phyloP scores from a whole-genome alignment of 805 yeast species.

The Candida insectalens region DNA sequence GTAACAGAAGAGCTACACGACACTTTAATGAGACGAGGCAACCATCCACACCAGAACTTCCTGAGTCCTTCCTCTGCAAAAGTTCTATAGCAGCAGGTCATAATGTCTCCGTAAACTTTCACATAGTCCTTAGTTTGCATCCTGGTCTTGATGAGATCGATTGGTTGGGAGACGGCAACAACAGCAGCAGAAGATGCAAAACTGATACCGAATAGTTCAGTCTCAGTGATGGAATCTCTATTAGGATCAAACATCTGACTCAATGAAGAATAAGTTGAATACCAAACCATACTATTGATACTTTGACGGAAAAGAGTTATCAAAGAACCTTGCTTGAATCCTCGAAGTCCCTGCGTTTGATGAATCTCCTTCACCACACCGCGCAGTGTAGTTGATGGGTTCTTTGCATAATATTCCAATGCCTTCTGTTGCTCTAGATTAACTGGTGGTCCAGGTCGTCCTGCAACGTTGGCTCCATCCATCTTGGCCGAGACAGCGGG shows the following conservation, averaged over 20 bases:
- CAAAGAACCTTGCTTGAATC: constrained; percentile 73
- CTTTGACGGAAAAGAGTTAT: constrained; percentile 81
- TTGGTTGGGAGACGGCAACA: constrained; percentile 74
- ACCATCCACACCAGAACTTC: constrained; percentile 49
- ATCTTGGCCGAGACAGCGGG: constrained; percentile 1
- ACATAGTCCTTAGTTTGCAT: constrained; percentile 72
- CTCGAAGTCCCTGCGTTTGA: constrained; percentile 58
- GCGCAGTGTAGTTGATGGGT: constrained; percentile 44
- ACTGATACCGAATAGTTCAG: constrained; percentile 34
- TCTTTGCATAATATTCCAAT: constrained; percentile 31
- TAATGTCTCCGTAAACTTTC: constrained; percentile 46
- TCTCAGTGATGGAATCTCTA: constrained; percentile 30
- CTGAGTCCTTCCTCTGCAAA: constrained; percentile 35
- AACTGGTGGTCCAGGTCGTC: constrained; percentile 14
- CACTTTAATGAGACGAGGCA: constrained; percentile 62
- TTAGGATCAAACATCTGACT: constrained; percentile 61
- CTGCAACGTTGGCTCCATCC: neutral
- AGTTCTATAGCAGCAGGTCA: constrained; percentile 42
- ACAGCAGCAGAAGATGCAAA: constrained; percentile 63
- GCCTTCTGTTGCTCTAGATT: constrained; percentile 7
- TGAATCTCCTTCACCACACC: constrained; percentile 59
- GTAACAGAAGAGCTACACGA: constrained; percentile 65
- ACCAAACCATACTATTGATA: constrained; percentile 71
- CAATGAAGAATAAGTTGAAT: constrained; percentile 70
- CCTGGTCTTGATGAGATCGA: constrained; percentile 80